phyloP scores from a whole-genome alignment of 2,329 filamentous ascomycete species.

The Blumeriella jaapii region DNA sequence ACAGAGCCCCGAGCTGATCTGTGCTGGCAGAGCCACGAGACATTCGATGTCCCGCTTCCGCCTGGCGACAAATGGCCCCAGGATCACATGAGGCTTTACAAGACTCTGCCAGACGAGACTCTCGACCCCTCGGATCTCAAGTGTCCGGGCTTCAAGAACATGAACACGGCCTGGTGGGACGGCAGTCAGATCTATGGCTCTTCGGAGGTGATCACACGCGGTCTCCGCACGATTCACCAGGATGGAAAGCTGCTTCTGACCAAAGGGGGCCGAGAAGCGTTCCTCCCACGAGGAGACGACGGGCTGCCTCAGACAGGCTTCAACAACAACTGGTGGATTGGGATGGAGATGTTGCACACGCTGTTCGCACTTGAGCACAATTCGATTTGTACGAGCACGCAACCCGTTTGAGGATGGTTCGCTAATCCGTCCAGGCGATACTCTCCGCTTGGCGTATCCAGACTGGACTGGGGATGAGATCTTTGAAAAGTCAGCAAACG shows the following conservation, averaged over 20 bases:
- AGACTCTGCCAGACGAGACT: slow-evolving; percentile 1
- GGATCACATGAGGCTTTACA: slow-evolving; percentile 9
- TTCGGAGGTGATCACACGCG: slow-evolving; percentile 4
- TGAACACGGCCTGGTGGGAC: slow-evolving; percentile 13
- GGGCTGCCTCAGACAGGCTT: slow-evolving; percentile 9
- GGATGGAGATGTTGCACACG: slow-evolving; percentile 11
- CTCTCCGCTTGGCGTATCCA: slow-evolving; percentile 7
- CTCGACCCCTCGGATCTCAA: slow-evolving; percentile 3
- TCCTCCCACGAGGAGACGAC: slow-evolving; percentile 8
- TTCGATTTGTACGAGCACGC: too few relatives aligned
- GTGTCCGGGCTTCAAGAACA: slow-evolving; percentile 11
- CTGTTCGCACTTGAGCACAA: slow-evolving; percentile 13
- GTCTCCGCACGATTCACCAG: slow-evolving; percentile 3
- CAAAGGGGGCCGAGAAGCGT: slow-evolving; percentile 8
- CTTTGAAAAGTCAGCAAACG: background rate
- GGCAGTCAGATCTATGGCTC: slow-evolving; percentile 10
- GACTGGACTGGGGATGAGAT: slow-evolving; percentile 6
- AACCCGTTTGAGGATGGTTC: too few relatives aligned
- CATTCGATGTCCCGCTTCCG: slow-evolving; percentile 9
- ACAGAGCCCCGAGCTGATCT: background rate
- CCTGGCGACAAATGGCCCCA: slow-evolving; percentile 6
- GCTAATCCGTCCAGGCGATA: too few relatives aligned
- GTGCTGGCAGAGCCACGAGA: slow-evolving; percentile 4
- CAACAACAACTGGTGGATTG: slow-evolving; percentile 13
- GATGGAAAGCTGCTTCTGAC: slow-evolving; percentile 9